phyloP scores from a whole-genome alignment of 1,284 basidiomycete genomes.

The Trichosporon coremiiforme region DNA sequence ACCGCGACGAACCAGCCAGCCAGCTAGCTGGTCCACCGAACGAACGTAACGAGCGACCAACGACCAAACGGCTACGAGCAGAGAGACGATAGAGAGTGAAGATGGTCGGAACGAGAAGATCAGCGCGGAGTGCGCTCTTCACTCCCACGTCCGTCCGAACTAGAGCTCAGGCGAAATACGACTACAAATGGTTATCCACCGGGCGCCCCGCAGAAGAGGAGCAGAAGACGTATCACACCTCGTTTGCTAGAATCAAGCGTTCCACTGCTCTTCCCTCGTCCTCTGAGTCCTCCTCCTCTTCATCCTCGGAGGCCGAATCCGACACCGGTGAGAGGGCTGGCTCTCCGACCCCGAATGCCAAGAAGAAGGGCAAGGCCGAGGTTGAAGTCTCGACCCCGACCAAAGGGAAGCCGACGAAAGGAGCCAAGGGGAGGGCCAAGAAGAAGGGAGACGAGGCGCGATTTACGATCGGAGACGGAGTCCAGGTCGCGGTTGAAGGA shows the following conservation, averaged over 20 bases:
- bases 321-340: not conserved
- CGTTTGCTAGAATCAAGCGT: conserved; percentile 35
- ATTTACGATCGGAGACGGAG: conserved; percentile 54
- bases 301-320: not conserved
- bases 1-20: too few relatives aligned
- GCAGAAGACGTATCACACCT: conserved; percentile 34
- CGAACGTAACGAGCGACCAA: too few relatives aligned
- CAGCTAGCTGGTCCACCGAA: too few relatives aligned
- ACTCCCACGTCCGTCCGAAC: not conserved
- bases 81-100: not conserved
- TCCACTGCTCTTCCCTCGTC: conserved; percentile 3
- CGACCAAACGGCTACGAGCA: too few relatives aligned
- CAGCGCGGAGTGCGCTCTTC: not conserved
- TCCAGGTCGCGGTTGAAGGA: conserved; percentile 49
- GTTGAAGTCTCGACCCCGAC: too few relatives aligned
- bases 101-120: not conserved
- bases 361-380: not conserved
- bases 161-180: not conserved
- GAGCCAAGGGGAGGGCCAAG: too few relatives aligned
- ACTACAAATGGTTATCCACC: not conserved
- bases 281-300: not conserved
- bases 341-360: not conserved
- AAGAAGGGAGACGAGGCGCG: conserved; percentile 38
- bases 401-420: conserved; percentile 9
- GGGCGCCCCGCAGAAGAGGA: not conserved